These are phyloP conservation scores for Exobasidium rhododendri DNA, from an alignment of 1,284 basidiomycete species.

Conservation along the genomic window DNA sequence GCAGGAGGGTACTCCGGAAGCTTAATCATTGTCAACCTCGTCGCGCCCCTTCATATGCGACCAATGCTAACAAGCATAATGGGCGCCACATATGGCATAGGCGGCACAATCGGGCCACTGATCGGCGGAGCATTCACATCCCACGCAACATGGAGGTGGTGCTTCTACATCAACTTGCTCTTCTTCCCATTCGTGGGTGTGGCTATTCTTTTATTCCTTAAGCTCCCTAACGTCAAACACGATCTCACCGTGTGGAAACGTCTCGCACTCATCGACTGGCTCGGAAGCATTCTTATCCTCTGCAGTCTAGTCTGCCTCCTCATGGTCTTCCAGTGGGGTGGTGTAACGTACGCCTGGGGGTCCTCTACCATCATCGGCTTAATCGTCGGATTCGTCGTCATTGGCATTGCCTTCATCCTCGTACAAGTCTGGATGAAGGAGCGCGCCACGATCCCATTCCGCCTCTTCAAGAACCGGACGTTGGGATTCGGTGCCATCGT, in stretches of 20 bases:
- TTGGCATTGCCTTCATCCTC: conserved; percentile 26
- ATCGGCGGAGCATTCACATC: conserved; percentile 35
- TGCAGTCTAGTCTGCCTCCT: conserved; percentile 47
- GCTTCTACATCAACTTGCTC: conserved; percentile 39
- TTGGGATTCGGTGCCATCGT: conserved; percentile 33
- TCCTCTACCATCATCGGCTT: conserved; percentile 41
- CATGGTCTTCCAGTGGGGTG: conserved; percentile 42
- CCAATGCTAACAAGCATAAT: conserved; percentile 26
- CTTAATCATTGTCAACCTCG: conserved; percentile 32
- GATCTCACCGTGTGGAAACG: conserved; percentile 13
- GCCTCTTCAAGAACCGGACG: conserved; percentile 37
- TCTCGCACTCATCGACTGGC: conserved; percentile 44
- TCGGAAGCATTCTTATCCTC: conserved; percentile 42
- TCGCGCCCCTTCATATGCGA: conserved; percentile 19
- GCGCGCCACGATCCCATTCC: conserved; percentile 46
- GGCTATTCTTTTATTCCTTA: conserved; percentile 30
- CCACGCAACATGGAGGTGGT: conserved; percentile 45
- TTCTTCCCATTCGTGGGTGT: conserved; percentile 29
- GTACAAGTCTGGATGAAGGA: conserved; percentile 45
- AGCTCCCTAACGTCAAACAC: conserved; percentile 13
- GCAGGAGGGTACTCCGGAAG: conserved; percentile 37
- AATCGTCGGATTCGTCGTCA: conserved; percentile 40
- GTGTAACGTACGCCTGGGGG: conserved; percentile 44
- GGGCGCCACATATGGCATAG: conserved; percentile 33
- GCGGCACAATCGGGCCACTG: conserved; percentile 27